Evolutionary conservation across 1,284 basidiomycete species (phyloP), one percentile per base, ranked within the genome.

Genomic region (Xerocomus minutiporus): DNA sequence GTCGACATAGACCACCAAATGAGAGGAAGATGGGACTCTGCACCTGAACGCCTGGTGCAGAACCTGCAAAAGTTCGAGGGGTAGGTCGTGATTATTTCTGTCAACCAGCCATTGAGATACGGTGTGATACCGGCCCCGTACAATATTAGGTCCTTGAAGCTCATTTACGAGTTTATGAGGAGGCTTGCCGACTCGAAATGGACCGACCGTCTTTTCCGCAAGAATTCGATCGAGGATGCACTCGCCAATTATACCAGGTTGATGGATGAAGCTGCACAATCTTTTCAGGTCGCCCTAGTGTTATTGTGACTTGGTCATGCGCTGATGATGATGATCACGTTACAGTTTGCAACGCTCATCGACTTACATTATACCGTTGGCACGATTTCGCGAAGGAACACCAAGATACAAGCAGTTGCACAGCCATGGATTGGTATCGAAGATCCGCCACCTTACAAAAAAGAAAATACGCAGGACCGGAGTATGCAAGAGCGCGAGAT

Each of bases 311-410:
- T 1, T 1, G 1, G 15, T 13, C 2, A 29, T 29, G 28, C 45
- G 8, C 23, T 50, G 8, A 53, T 34, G 34, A 20, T 35, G 29
- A 23, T 35, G 17, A 5, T 48, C 11, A 20, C 2, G 5, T 34
- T 17, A 8, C 29, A 80, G 79, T 68, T 78, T 11, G 71, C 76
- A 3, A 75, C 76, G 1, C 69, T 80, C 8, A 75, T 80, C 45
- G 74, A 78, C 50, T 73, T 80, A n/a, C 78, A 80, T 55, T 71
- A 75, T 52, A 67, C 73, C 12, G 61, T 79, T 28, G 65, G 53
- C 8, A 53, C 52, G 34, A 36, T 69, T 29, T 58, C 61, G 11
- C 52, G 35, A 28, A 44, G 20, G 41, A 51, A 43, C 5, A 52
- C 43, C 2, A 40, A 44, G 1, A 49, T 32, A 3, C 48, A 42